Evolutionary conservation across 176 grass and related monocot genomes (phyloP), one percentile per base, ranked within the genome.

Genomic region (Ensete ventricosum): DNA sequence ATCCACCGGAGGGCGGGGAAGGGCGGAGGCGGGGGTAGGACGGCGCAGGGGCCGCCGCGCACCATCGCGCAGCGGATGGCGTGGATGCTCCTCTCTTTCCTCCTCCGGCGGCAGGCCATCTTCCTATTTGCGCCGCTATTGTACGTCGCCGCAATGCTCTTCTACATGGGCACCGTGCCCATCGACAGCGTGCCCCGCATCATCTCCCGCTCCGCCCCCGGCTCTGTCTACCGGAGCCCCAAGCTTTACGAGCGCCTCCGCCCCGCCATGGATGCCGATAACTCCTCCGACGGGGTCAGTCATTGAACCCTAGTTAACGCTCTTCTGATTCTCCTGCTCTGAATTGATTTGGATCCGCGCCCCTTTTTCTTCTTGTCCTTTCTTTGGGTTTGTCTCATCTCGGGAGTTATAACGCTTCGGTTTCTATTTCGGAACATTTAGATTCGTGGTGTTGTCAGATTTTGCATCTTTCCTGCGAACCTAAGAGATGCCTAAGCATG

Each of bases 91-190:
- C 88, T 91, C 0, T 83, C 84, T n/a, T 54, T 89, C 70, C 82
- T 99, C 66, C 88, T 99, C 49, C 87, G 96, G 65, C 78, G 91
- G 52, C 96, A 99, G 83, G 96, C 86, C 13, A 90, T 99, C 73
- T 91, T 99, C 87, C 91, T 99, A 62, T 99, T 99, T 60, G 96
- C 96, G 4, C 96, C 96, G 52, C 83, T 99, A 62, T 87, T 99
- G 25, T 99, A 99, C 70, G 91, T 99, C 1, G 88, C 88, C 3
- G 84, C 86, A 25, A 99, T 99, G 80, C 86, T 99, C 72, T 79
- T 99, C 58, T 94, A 90, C 62, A 91, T 99, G 96, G 96, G 96
- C 55, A 91, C 96, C 54, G 72, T 99, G 55, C 86, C 96, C 49
- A 86, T 99, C 54, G 96, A 99, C 80, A 79, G 96, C 80, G 85